Conservation (phyloP, 257 asterid genomes). For the Salvia rosmarinus region DNA sequence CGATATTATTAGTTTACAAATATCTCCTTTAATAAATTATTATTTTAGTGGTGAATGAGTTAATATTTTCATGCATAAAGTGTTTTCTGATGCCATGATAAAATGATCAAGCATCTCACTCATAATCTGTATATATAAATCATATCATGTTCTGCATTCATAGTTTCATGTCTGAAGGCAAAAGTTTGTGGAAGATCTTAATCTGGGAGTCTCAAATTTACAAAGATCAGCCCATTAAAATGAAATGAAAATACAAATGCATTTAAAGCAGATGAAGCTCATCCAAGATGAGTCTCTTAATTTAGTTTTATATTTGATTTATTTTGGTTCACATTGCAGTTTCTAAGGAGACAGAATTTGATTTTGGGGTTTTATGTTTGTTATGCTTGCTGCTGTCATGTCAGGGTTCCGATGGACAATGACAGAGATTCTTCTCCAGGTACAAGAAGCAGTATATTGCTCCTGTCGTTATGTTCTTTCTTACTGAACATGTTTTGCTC, state of each 20-base stretch:
- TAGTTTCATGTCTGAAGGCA: too few relatives aligned
- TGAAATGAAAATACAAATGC: background rate
- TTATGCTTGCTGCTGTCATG: slow-evolving; percentile 98
- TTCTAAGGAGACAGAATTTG: slow-evolving; percentile 88
- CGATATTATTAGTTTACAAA: too few relatives aligned
- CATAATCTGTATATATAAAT: too few relatives aligned
- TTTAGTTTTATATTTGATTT: slow-evolving; percentile 20
- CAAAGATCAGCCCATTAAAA: too few relatives aligned
- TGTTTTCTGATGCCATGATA: too few relatives aligned
- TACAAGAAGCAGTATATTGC: slow-evolving; percentile 33
- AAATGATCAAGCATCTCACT: too few relatives aligned
- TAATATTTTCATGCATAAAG: too few relatives aligned
- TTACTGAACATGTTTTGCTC: slow-evolving; percentile 8
- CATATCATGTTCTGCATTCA: too few relatives aligned
- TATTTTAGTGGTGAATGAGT: too few relatives aligned
- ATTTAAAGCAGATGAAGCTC: background rate
- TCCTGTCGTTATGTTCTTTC: slow-evolving; percentile 8
- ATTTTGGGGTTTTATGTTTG: slow-evolving; percentile 84
- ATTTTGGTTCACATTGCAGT: slow-evolving; percentile 56
- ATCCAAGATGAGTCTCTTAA: background rate
- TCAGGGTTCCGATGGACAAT: slow-evolving; percentile 97
- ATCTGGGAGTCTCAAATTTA: too few relatives aligned
- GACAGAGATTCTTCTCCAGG: slow-evolving; percentile 99
- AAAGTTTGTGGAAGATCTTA: background rate
- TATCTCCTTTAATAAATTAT: too few relatives aligned